Evolutionary conservation across 257 asterid genomes (phyloP).

Genomic region (Coffea eugenioides): DNA sequence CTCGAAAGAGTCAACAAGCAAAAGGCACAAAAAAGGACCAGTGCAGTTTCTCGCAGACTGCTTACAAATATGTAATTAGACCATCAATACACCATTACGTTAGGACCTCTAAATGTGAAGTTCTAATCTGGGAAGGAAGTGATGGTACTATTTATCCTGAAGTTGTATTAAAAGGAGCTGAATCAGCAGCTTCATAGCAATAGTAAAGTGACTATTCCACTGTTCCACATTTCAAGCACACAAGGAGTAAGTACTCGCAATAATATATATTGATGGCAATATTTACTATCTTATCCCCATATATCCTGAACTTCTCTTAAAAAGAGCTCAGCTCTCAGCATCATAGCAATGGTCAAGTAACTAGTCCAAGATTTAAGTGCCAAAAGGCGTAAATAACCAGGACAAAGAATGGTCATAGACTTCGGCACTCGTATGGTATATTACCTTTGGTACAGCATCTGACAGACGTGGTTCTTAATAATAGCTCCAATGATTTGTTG

Average conservation of each 20-base stretch:
- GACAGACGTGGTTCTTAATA: conserved; percentile 63
- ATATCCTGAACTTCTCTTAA: neutral
- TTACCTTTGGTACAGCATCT: conserved; percentile 63
- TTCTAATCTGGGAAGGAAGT: neutral
- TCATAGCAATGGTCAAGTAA: neutral
- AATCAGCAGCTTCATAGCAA: no score
- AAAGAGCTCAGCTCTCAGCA: neutral
- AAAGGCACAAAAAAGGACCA: no score
- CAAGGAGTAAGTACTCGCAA: no score
- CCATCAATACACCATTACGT: neutral
- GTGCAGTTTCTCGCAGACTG: neutral
- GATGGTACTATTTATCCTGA: neutral
- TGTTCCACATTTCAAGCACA: no score
- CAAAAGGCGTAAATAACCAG: neutral
- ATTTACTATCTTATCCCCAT: no score
- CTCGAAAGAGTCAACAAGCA: no score
- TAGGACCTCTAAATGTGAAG: neutral
- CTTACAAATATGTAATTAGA: neutral
- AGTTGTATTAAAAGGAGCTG: no score
- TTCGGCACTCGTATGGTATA: conserved; percentile 5
- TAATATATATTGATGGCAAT: no score
- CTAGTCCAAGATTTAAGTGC: neutral
- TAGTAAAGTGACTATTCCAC: no score
- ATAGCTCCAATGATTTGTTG: conserved; percentile 91
- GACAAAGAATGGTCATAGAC: neutral